These are phyloP conservation scores for Leishmania gerbilli DNA, from an alignment of 208 protist genomes.

Conservation along the genomic window DNA sequence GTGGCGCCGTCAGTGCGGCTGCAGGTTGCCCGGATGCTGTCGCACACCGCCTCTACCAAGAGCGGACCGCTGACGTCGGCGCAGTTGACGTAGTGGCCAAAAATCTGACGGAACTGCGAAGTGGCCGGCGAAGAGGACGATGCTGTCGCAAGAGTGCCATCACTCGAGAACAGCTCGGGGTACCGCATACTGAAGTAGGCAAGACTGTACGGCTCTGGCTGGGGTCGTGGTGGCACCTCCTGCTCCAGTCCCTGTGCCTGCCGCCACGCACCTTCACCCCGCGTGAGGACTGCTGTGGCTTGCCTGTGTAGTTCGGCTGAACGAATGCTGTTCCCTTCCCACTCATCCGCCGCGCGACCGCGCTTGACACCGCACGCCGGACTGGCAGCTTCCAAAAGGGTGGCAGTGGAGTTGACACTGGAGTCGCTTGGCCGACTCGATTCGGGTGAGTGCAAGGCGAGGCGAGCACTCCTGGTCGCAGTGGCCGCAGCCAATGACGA, in stretches of 20 bases:
- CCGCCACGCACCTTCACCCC: neutral
- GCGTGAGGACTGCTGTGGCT: neutral
- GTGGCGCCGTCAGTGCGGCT: conserved; percentile 41
- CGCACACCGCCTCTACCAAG: conserved; percentile 45
- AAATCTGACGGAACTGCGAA: conserved; percentile 12
- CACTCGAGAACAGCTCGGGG: conserved; percentile 27
- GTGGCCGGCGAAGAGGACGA: neutral
- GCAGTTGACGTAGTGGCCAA: conserved; percentile 86
- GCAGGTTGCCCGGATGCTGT: conserved; percentile 42
- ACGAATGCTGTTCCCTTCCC: neutral
- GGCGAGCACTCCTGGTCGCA: neutral
- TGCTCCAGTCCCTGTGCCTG: neutral
- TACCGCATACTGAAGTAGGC: conserved; percentile 33
- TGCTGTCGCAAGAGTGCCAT: neutral
- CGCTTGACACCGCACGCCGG: conserved; percentile 4
- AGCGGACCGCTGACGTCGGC: conserved; percentile 57
- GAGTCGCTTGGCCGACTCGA: conserved; percentile 20
- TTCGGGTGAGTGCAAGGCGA: neutral
- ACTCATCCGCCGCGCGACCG: conserved; percentile 5
- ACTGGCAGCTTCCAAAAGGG: conserved; percentile 18
- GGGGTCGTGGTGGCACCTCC: neutral
- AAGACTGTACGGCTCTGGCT: conserved; percentile 14
- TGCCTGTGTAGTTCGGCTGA: neutral
- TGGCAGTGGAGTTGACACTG: conserved; percentile 26
- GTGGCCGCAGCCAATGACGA: neutral